phyloP scores from a whole-genome alignment of 495 filamentous ascomycete genomes.

The Xylaria scruposa region DNA sequence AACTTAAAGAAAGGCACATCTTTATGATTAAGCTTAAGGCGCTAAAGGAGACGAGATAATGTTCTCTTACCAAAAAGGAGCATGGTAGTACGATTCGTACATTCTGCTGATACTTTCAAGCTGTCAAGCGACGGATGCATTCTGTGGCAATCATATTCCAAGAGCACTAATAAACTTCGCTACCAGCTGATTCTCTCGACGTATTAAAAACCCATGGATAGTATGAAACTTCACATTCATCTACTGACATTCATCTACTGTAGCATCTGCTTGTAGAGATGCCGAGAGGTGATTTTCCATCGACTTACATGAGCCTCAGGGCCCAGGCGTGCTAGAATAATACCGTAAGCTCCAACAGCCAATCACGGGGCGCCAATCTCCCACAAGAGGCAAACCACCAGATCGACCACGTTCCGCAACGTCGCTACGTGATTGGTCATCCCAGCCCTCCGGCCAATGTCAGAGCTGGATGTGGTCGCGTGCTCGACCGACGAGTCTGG shows the following conservation, averaged over 20 bases:
- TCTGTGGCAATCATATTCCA: neutral
- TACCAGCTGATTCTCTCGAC: neutral
- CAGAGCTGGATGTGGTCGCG: conserved; percentile 44
- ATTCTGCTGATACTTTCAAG: neutral
- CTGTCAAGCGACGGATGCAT: neutral
- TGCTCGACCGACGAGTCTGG: conserved; percentile 41
- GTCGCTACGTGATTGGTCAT: conserved; percentile 31
- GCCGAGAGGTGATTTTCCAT: neutral
- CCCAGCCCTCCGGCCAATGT: conserved; percentile 36
- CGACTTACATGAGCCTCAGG: neutral
- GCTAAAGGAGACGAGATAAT: neutral
- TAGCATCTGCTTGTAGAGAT: neutral
- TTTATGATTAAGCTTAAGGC: neutral
- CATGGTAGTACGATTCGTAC: no score
- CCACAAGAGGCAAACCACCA: conserved; percentile 27
- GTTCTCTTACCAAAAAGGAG: neutral
- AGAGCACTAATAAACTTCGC: neutral
- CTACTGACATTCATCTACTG: neutral
- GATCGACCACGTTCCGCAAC: conserved; percentile 26
- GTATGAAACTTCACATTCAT: neutral
- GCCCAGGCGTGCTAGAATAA: neutral
- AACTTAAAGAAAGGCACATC: neutral
- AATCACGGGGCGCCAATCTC: conserved; percentile 14
- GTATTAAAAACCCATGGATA: neutral
- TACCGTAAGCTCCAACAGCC: neutral